Evolutionary conservation across 1,284 basidiomycete species (phyloP), one percentile per base, ranked within the genome.

Genomic region (Heterobasidion occidentale): DNA sequence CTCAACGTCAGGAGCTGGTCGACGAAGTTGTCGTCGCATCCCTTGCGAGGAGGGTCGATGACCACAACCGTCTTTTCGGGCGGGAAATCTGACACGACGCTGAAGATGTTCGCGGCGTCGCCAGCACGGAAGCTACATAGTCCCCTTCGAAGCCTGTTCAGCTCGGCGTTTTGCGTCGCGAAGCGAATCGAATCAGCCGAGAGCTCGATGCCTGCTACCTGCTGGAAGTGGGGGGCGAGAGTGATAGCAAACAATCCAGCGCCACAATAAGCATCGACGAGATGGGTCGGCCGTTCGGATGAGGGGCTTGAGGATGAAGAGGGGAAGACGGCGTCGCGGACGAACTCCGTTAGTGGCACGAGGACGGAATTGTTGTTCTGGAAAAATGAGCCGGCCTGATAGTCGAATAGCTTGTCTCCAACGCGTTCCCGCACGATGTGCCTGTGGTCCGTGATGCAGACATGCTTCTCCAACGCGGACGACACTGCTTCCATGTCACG

Each of bases 291-390:
- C 1, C 62, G 60, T 9, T 51, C 52, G 44, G 45, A 45, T 51
- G 50, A n/a, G 15, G 12, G 50, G 44, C 20, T n/a, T 19, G 50
- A 20, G 38, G 55, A 73, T 27, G 46, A 5, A 36, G 53, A 27
- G 17, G 63, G 53, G 38, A 61, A 61, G 20, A 58, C 54, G n/a
- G 54, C 60, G 38, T 57, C 53, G 17, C 55, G 58, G 34, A 56
- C 60, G 71, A 95, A 94, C 58, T 81, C 71, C 8, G 92, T 89
- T 52, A 99, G 80, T 0, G 90, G 84, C 8, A 86, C 77, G 15
- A 99, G 83, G 54, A 98, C 92, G 17, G 89, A 86, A 68, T 96
- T 96, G 77, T 99, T 99, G 78, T 98, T 98, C 70, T 99, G 96
- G 80, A 98, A 98, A 77, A 98, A 98, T 5, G 88, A 87, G 46